Evolutionary conservation across 2,329 filamentous ascomycete genomes (phyloP).

Genomic region (Colletotrichum salicis): DNA sequence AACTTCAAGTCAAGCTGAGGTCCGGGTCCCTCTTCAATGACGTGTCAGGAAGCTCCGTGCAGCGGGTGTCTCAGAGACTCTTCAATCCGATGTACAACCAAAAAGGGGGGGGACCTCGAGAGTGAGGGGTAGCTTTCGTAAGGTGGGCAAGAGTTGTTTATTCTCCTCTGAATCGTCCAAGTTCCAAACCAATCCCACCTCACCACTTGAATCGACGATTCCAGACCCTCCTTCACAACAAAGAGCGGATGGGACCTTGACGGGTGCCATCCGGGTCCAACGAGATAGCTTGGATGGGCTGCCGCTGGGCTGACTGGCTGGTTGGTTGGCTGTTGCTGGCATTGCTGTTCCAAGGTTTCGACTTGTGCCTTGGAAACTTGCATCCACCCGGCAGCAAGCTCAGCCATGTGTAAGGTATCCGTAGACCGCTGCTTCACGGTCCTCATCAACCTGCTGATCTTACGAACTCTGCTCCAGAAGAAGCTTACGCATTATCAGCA

Average conservation of each 20-base stretch:
- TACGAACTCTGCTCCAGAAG: not conserved
- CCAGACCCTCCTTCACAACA: not conserved
- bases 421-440: not conserved
- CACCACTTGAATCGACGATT: not conserved
- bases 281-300: not conserved
- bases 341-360: not conserved
- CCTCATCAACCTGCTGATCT: not conserved
- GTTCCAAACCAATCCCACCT: not conserved
- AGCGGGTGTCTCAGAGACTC: constrained; percentile 11
- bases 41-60: constrained; percentile 19
- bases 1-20: not conserved
- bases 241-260: not conserved
- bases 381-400: not conserved
- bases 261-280: not conserved
- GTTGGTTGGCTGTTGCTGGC: not conserved
- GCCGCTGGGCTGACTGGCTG: not conserved
- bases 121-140: constrained; percentile 14
- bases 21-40: constrained; percentile 1
- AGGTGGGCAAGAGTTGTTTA: not conserved
- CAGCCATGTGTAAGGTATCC: not conserved
- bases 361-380: not conserved
- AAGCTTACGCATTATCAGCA: not conserved
- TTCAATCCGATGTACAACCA: not conserved
- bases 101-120: not conserved
- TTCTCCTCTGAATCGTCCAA: not conserved